Conservation (phyloP, 768 basidiomycete species). For the Termitomyces sp. region DNA sequence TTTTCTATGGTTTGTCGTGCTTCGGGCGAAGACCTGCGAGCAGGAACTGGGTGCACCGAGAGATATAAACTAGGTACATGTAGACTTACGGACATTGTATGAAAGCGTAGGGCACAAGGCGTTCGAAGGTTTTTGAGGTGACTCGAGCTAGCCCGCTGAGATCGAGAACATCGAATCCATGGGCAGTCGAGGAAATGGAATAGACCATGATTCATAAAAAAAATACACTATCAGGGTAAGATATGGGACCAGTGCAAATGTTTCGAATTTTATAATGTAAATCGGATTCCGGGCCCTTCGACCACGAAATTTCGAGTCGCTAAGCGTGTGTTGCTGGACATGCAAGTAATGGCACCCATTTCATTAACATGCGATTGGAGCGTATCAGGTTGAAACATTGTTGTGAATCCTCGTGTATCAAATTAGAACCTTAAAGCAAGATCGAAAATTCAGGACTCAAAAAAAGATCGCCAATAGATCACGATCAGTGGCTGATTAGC, state of each 20-base stretch:
- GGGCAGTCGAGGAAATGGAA: background rate
- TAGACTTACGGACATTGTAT: conserved; percentile 22
- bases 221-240: background rate
- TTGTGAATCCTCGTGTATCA: background rate
- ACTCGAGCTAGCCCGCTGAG: conserved; percentile 21
- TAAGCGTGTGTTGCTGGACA: background rate
- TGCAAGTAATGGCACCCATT: background rate
- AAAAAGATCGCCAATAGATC: background rate
- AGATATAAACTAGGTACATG: background rate
- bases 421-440: background rate
- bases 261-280: background rate
- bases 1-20: conserved; percentile 9
- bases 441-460: background rate
- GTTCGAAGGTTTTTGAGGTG: conserved; percentile 31
- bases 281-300: background rate
- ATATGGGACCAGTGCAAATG: background rate
- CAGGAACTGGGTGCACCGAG: background rate
- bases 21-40: conserved; percentile 15
- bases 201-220: conserved; percentile 1
- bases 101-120: conserved; percentile 28
- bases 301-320: background rate
- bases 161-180: conserved; percentile 17
- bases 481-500: background rate
- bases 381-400: background rate
- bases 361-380: background rate